These are phyloP conservation scores for Pseudogymnoascus sp. DNA, from an alignment of 2,329 filamentous ascomycete genomes.

Conservation along the genomic window DNA sequence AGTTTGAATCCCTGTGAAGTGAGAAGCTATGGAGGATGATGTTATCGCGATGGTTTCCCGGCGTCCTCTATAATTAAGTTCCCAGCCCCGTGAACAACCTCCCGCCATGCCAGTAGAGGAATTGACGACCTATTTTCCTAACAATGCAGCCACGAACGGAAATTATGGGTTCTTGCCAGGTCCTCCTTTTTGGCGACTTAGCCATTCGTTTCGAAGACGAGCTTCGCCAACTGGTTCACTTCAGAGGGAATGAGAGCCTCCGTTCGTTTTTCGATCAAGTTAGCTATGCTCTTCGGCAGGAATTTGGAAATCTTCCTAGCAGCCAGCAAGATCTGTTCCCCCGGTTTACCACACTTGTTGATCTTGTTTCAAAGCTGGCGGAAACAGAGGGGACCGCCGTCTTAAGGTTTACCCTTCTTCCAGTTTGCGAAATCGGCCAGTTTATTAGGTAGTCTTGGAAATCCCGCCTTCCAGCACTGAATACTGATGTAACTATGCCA, in stretches of 20 bases:
- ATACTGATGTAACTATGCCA: background rate
- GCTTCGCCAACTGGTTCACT: background rate
- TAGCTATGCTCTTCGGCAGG: background rate
- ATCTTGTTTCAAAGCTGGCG: background rate
- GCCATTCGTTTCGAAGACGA: background rate
- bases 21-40: background rate
- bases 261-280: conserved; percentile 2
- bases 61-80: background rate
- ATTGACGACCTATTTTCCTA: background rate
- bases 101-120: background rate
- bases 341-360: conserved; percentile 1
- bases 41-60: background rate
- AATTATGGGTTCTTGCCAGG: background rate
- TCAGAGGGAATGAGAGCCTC: background rate
- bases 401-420: conserved; percentile 1
- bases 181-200: background rate
- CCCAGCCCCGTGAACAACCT: no score
- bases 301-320: background rate
- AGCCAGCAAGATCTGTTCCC: background rate
- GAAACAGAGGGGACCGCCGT: background rate
- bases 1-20: background rate
- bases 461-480: background rate
- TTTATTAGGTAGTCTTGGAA: background rate
- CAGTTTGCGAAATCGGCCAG: background rate
- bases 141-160: background rate